phyloP scores from a whole-genome alignment of 768 basidiomycete genomes.

The Termitomyces sp. region DNA sequence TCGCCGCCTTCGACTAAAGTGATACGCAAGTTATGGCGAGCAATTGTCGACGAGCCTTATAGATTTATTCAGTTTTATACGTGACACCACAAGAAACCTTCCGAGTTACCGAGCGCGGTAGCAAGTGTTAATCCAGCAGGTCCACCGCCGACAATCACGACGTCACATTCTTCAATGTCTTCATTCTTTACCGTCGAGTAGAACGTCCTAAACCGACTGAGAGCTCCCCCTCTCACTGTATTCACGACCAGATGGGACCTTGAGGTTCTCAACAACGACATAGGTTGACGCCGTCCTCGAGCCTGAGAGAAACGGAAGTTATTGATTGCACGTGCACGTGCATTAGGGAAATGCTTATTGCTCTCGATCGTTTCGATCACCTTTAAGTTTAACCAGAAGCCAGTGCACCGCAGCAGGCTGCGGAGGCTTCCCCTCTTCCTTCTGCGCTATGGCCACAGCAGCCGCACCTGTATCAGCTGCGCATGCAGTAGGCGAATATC shows the following conservation, averaged over 20 bases:
- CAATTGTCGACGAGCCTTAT: conserved; percentile 51
- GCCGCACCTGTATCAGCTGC: conserved; percentile 70
- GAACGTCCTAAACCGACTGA: background rate
- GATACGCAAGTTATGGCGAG: conserved; percentile 57
- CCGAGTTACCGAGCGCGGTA: conserved; percentile 70
- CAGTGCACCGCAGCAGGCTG: conserved; percentile 9
- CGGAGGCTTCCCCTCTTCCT: background rate
- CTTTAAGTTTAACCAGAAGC: background rate
- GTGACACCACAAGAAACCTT: conserved; percentile 1
- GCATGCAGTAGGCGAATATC: conserved; percentile 84
- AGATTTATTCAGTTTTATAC: conserved; percentile 3
- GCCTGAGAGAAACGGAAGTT: background rate
- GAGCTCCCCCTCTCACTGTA: background rate
- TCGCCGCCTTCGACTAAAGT: conserved; percentile 83
- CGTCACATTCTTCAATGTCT: conserved; percentile 61
- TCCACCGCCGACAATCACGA: conserved; percentile 94
- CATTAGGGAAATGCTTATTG: background rate
- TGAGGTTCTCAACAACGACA: conserved; percentile 9
- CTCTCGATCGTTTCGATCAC: conserved; percentile 9
- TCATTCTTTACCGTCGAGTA: conserved; percentile 10
- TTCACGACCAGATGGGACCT: conserved; percentile 3
- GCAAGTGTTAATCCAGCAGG: conserved; percentile 90
- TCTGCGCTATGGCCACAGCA: conserved; percentile 34
- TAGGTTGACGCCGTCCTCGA: background rate
- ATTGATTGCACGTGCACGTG: conserved; percentile 12